Base-by-base conservation (phyloP, 345 rosid species). In the Lepidium sativum region DNA sequence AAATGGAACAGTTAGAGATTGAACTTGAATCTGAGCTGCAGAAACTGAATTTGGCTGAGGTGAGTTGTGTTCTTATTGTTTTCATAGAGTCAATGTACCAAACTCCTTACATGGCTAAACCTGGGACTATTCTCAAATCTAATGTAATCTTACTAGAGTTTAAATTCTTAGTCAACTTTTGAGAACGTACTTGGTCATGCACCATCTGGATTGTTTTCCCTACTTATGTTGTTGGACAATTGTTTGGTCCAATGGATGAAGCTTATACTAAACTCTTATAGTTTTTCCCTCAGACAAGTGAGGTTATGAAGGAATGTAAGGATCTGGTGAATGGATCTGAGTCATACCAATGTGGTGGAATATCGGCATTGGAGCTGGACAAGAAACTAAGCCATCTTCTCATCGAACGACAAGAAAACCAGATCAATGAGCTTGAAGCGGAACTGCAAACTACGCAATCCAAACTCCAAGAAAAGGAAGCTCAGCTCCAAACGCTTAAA, bases 1-100 rank as follows among this genome's bases (percentile, higher is more conserved):
- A 87, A 76, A 85, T 87, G 84, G 84, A 80, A 71, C 83, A 74
- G 53, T 77, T 89, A 75, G 97, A 81, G 80, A 84, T 89, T 67
- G 98, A 89, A 71, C 82, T 92, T 12, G 86, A 82, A 60, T 80
- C 84, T 66, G 92, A 92, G 82, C 82, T 92, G 41, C 89, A 75
- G 77, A 92, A 86, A 73, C 83, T 87, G 17, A 73, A 59, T 18
- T 54, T 73, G 51, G 43, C 63, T 50, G 78, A 80, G 84, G 92
- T 86, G 54, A 67, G 81, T 4, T 71, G 33, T 25, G 23, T 53
- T 65, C 47, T 54, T 38, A 6, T 44, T 11, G 31, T 9, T 16
- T 15, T 38, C 50, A 12, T 27, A 1, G 47, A 25, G 20, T 34
- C 45, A n/a, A 3, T 5, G 8, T 13, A 8, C n/a, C 18, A 23